Percentiles rank a stretch among this genome's conserved stretches.
These are phyloP conservation scores for Sporothrix dimorphospora DNA, from an alignment of 2,329 filamentous ascomycete species.

Conservation along the genomic window DNA sequence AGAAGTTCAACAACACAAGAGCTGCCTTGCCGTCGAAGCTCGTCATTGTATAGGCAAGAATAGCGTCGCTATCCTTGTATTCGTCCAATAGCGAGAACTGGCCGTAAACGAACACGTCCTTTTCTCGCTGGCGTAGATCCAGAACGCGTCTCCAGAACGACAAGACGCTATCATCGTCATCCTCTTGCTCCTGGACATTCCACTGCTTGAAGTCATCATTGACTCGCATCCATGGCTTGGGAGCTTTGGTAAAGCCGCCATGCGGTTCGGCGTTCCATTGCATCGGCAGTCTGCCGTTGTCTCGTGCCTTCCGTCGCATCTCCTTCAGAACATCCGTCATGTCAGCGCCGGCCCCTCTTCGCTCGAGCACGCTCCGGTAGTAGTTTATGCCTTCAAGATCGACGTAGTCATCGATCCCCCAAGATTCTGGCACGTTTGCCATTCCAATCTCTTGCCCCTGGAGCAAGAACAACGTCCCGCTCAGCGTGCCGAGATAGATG, in stretches of 20 bases:
- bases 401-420: neutral
- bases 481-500: constrained; percentile 49
- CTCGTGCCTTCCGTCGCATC: neutral
- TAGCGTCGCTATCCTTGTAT: neutral
- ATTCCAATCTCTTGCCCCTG: neutral
- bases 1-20: neutral
- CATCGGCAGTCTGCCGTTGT: neutral
- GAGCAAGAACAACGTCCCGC: constrained; percentile 47
- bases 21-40: neutral
- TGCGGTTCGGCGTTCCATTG: neutral
- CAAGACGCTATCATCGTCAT: neutral
- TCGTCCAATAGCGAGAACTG: neutral
- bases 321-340: neutral
- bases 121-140: neutral
- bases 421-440: neutral
- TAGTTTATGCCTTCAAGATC: neutral
- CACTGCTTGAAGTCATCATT: neutral
- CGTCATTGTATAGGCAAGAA: neutral
- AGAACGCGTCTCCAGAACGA: neutral
- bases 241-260: neutral
- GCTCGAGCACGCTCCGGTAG: neutral
- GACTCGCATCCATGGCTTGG: neutral
- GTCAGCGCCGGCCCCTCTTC: neutral
- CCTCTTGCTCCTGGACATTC: neutral
- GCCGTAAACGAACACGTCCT: neutral